Percentiles rank a stretch among this genome's conserved stretches.
Conservation (phyloP, 495 filamentous ascomycete genomes). For the Trichoderma erinaceum region DNA sequence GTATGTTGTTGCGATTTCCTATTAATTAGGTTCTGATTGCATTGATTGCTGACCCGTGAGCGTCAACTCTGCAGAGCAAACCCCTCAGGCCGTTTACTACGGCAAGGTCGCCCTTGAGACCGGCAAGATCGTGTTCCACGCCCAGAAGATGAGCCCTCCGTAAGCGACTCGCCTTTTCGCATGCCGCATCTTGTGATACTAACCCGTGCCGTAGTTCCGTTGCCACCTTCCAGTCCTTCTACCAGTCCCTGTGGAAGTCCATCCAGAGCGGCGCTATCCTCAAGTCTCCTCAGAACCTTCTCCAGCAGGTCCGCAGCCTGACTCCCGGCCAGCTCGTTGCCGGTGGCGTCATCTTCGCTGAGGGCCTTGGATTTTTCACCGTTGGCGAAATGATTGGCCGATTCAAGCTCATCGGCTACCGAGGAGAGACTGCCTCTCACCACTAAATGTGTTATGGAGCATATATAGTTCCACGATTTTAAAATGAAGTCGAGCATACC, state of each 20-base stretch:
- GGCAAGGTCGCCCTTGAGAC: constrained; percentile 81
- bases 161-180: constrained; percentile 45
- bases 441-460: constrained; percentile 35
- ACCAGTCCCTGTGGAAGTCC: constrained; percentile 63
- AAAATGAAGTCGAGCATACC: not conserved
- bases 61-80: constrained; percentile 54
- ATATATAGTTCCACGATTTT: not conserved
- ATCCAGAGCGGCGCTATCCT: constrained; percentile 50
- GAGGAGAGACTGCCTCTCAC: constrained; percentile 60
- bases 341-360: constrained; percentile 70
- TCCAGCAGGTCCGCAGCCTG: constrained; percentile 63
- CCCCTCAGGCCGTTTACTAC: constrained; percentile 86
- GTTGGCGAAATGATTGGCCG: constrained; percentile 95
- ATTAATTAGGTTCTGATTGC: not conserved
- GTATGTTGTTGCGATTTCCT: constrained; percentile 51
- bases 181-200: constrained; percentile 23
- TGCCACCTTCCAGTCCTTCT: constrained; percentile 80
- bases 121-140: constrained; percentile 75
- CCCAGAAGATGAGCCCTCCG: constrained; percentile 91
- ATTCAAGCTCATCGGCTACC: constrained; percentile 89
- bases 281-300: constrained; percentile 37
- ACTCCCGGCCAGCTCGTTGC: constrained; percentile 60
- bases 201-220: constrained; percentile 50
- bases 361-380: constrained; percentile 94
- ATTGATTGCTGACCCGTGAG: constrained; percentile 25